These are phyloP conservation scores for Mycosarcoma maydis DNA, from an alignment of 1,284 basidiomycete species.

Conservation along the genomic window DNA sequence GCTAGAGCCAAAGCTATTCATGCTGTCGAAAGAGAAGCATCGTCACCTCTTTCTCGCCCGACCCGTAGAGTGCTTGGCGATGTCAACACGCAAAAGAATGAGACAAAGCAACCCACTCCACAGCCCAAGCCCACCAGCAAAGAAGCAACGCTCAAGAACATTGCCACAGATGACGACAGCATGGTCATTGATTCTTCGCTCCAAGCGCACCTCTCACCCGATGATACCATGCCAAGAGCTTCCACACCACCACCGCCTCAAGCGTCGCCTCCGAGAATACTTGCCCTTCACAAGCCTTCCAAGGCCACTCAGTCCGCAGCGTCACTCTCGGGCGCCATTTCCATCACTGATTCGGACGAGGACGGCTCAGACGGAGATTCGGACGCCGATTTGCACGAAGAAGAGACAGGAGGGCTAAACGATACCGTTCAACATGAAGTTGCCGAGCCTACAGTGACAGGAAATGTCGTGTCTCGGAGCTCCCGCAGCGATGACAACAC, in stretches of 20 bases:
- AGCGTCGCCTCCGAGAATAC: slow-evolving; percentile 14
- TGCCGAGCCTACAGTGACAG: slow-evolving; percentile 22
- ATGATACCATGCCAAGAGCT: slow-evolving; percentile 27
- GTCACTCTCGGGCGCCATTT: slow-evolving; percentile 8
- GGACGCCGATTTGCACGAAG: slow-evolving; percentile 2
- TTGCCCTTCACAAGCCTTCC: not conserved
- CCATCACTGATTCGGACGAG: slow-evolving; percentile 25
- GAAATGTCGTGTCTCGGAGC: slow-evolving; percentile 17
- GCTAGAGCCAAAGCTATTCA: slow-evolving; percentile 15
- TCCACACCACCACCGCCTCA: slow-evolving; percentile 29
- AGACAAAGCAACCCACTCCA: not conserved
- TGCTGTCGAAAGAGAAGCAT: slow-evolving; percentile 1
- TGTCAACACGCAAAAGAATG: slow-evolving; percentile 17
- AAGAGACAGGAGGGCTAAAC: not conserved
- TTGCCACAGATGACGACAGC: slow-evolving; percentile 31
- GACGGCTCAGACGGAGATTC: slow-evolving; percentile 21
- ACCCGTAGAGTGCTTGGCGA: slow-evolving; percentile 33
- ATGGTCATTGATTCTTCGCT: slow-evolving; percentile 21
- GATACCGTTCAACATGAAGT: not conserved
- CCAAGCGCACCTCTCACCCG: not conserved
- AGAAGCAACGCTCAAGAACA: slow-evolving; percentile 3
- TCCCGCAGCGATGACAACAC: slow-evolving; percentile 20
- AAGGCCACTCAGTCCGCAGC: not conserved
- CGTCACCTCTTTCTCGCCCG: slow-evolving; percentile 8
- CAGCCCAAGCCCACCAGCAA: slow-evolving; percentile 1